Percentiles rank a stretch among this genome's conserved stretches.
phyloP scores from a whole-genome alignment of 805 yeast species.

The Wickerhamiella siamensis region DNA sequence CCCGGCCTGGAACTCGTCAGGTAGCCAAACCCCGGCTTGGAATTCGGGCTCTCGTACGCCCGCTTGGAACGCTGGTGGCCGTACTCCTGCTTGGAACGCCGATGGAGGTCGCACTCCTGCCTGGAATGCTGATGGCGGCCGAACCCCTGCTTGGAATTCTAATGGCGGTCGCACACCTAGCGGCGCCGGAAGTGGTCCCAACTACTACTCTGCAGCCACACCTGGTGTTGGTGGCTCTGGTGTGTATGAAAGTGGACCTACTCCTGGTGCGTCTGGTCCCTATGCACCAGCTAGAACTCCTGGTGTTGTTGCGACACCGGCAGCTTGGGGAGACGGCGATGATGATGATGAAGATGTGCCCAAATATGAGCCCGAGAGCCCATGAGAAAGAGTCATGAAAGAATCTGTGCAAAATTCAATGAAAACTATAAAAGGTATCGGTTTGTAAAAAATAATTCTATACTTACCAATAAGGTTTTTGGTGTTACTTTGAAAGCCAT shows the following conservation, averaged over 20 bases:
- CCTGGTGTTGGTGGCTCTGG: conserved; percentile 29
- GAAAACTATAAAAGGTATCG: too few species aligned
- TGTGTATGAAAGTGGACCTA: conserved; percentile 24
- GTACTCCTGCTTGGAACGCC: conserved; percentile 32
- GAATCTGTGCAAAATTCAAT: too few species aligned
- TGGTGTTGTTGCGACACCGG: conserved; percentile 22
- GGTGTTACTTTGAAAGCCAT: too few species aligned
- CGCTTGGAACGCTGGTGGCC: conserved; percentile 32
- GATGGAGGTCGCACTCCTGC: conserved; percentile 18
- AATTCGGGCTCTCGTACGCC: conserved; percentile 29
- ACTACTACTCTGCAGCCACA: conserved; percentile 22
- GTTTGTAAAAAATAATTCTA: too few species aligned
- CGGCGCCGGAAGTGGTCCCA: conserved; percentile 31
- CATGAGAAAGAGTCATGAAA: conserved; percentile 3
- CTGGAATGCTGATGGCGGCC: conserved; percentile 22
- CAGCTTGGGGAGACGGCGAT: conserved; percentile 25
- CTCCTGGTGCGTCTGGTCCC: conserved; percentile 22
- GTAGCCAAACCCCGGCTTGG: conserved; percentile 31
- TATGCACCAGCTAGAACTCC: conserved; percentile 18
- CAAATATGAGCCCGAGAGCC: conserved; percentile 25
- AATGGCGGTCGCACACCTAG: conserved; percentile 22
- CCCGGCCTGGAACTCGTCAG: conserved; percentile 36
- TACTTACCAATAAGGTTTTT: too few species aligned
- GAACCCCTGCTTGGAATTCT: conserved; percentile 26
- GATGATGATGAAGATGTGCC: conserved; percentile 24